These are phyloP conservation scores for Ustilago sp. DNA, from an alignment of 1,284 basidiomycete genomes.

Conservation along the genomic window DNA sequence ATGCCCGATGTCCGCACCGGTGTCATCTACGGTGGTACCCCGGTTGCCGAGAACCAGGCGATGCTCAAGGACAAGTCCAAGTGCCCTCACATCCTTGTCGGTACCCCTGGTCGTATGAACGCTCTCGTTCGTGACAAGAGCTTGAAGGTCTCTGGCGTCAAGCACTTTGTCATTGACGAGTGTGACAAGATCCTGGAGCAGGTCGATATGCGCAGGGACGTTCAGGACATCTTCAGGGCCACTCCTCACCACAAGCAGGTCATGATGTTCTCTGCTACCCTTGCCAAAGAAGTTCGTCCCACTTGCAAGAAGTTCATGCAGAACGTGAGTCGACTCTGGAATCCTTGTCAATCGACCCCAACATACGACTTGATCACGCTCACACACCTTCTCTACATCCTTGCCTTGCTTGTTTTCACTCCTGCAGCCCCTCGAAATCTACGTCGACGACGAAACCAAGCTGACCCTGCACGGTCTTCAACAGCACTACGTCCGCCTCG, in stretches of 20 bases:
- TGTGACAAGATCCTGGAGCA: slow-evolving; percentile 99
- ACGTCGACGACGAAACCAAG: slow-evolving; percentile 99
- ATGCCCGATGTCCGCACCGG: slow-evolving; percentile 98
- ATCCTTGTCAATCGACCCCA: slow-evolving; percentile 67
- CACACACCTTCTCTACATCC: background rate
- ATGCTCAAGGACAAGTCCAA: slow-evolving; percentile 94
- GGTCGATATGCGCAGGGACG: slow-evolving; percentile 99
- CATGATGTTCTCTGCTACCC: slow-evolving; percentile 99
- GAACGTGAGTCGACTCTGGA: slow-evolving; percentile 77
- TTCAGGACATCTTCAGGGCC: slow-evolving; percentile 99
- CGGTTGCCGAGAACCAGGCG: slow-evolving; percentile 93
- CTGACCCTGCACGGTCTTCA: slow-evolving; percentile 97
- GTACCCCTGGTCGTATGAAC: slow-evolving; percentile 82
- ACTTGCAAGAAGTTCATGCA: slow-evolving; percentile 99
- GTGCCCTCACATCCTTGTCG: slow-evolving; percentile 98
- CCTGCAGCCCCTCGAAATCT: slow-evolving; percentile 93
- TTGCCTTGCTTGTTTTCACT: background rate
- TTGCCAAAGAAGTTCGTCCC: slow-evolving; percentile 94
- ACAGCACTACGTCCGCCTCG: slow-evolving; percentile 88
- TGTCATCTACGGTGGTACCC: slow-evolving; percentile 97
- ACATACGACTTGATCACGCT: background rate
- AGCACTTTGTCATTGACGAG: slow-evolving; percentile 98
- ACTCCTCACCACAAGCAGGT: slow-evolving; percentile 99
- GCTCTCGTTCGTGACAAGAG: slow-evolving; percentile 68
- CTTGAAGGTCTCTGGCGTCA: slow-evolving; percentile 67